Evolutionary conservation across 2,329 filamentous ascomycete genomes (phyloP), one percentile per base, ranked within the genome.

Genomic region (Raffaelea ambrosiae): DNA sequence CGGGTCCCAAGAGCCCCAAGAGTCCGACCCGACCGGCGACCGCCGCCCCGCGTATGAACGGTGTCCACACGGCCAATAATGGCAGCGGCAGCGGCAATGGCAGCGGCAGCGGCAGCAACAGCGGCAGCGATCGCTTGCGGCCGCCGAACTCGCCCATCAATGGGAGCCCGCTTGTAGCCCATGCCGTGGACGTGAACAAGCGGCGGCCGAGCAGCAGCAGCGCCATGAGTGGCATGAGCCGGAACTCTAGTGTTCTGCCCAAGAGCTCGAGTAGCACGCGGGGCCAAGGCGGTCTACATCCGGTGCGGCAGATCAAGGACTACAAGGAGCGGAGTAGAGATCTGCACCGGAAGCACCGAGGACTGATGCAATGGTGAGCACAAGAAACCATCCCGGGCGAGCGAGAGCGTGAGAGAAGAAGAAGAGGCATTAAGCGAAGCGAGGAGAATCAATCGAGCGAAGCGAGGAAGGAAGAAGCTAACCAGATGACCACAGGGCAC

Each of bases 281-380:
- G 39, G 62, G 61, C 46, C 11, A 21, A 13, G 20, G n/a, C 48
- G 58, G 66, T 57, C 74, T 69, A 57, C 79, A 79, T 54, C 79
- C 78, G 0, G 64, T 79, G 51, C 71, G 71, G 55, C 69, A 74
- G 55, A 72, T 75, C 60, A 81, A 81, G 61, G 75, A 83, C 20
- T 80, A 84, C 61, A 81, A 80, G 57, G 72, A 73, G 48, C 76
- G 81, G 53, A 88, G 83, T 60, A 80, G 84, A 53, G 81, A 86
- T 41, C 73, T 96, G 61, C 84, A 90, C 62, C 79, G 90, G 1
- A 88, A 90, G 67, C 89, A 96, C 57, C 76, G 90, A 11, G 91
- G 91, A 0, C 59, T 95, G 61, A 95, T 96, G 88, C 91, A 97
- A 64, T 97, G 90, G 89, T 66, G 49, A 54, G 63, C 46, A 3